Evolutionary conservation across 2,329 filamentous ascomycete species (phyloP), one percentile per base, ranked within the genome.

Genomic region (Diatrype stigma): DNA sequence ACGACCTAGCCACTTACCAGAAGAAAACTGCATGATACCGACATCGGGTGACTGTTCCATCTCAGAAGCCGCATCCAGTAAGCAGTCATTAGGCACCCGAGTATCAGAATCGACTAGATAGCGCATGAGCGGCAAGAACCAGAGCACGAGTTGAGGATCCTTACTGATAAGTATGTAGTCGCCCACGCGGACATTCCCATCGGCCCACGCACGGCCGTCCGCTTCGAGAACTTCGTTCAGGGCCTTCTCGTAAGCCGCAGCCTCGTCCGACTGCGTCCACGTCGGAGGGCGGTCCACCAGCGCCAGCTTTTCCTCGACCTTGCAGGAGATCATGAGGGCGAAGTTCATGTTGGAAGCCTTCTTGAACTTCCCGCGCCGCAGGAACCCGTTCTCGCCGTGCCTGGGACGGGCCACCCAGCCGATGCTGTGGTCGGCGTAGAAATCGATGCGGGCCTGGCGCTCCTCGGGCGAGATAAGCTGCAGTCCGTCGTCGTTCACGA

Each of bases 321-420:
- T 75, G 61, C 80, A 78, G 34, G 79, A 83, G 47, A 86, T 69
- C 58, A 78, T 78, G 51, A 89, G 72, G 3, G 78, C 84, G 61
- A 84, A 89, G 66, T 89, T 89, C 85, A 89, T 89, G 70, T 89
- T 89, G 26, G 84, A 87, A 1, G 84, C 84, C 68, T 87, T 87
- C 71, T 87, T 87, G 73, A 87, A 87, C 63, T 86, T 86, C 49
- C 84, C 84, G 23, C 65, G 65, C 16, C 65, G 65, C 52, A 72
- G 57, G 66, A 87, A 87, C 19, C 81, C 81, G 54, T 84, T 77
- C 56, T 83, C 80, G 44, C 80, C 81, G 55, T 87, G 80, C 60
- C 76, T 79, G 14, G 84, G 84, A 26, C 84, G 80, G 17, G 84
- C 83, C 1, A 85, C 82, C 84, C 84, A 87, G 46, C 84, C 84